These are phyloP conservation scores for Linum trigynum DNA, from an alignment of 345 rosid species.

Conservation along the genomic window DNA sequence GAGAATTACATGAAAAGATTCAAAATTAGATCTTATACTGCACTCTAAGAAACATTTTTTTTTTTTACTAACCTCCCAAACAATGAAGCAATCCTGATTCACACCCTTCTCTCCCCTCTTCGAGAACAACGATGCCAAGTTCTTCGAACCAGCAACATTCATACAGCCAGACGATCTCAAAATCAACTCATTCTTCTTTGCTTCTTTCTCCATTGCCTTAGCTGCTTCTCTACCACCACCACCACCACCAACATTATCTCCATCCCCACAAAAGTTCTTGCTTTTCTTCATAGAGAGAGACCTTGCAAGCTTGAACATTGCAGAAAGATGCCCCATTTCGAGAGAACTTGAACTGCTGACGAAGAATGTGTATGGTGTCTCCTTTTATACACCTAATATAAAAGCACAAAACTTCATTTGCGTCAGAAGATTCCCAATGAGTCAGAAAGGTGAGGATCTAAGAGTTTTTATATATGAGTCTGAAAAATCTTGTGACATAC, in stretches of 20 bases:
- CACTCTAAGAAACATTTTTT: too few species aligned
- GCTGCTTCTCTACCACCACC: conserved; percentile 36
- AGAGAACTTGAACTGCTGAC: too few species aligned
- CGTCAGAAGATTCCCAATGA: background rate
- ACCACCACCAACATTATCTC: conserved; percentile 20
- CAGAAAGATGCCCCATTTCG: conserved; percentile 63
- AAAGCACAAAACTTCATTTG: background rate
- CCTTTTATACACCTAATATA: too few species aligned
- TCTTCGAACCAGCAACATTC: conserved; percentile 47
- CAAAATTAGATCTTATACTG: too few species aligned
- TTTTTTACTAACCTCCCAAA: conserved; percentile 67
- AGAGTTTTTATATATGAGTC: background rate
- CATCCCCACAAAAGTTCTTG: conserved; percentile 30
- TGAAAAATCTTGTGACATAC: background rate
- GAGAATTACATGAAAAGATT: too few species aligned
- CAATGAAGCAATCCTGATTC: conserved; percentile 82
- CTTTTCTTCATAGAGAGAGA: conserved; percentile 39
- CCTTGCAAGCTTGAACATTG: conserved; percentile 69
- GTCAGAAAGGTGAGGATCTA: background rate
- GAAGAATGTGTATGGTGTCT: too few species aligned
- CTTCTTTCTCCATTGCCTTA: conserved; percentile 64
- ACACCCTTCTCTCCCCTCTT: conserved; percentile 77
- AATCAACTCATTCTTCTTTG: conserved; percentile 65
- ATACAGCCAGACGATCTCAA: conserved; percentile 64
- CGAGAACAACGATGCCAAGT: conserved; percentile 70